Base-by-base conservation (phyloP, 371 early-diverging fungal genomes). In the Umbelopsis sp. region DNA sequence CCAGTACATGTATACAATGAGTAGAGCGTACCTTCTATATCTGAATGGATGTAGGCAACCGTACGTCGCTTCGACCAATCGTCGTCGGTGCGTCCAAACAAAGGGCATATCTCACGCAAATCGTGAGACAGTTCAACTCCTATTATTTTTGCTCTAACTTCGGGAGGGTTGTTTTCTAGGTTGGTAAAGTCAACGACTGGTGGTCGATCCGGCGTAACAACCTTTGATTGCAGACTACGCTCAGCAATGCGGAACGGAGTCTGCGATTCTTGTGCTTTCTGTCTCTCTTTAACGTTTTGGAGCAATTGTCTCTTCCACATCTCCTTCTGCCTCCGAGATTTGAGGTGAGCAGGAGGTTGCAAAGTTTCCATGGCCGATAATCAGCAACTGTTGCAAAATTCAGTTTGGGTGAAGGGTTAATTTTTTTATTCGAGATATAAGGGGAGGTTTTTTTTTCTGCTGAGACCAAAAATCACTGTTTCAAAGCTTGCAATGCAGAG, bases 201-300 rank as follows among this genome's bases (percentile, higher is more conserved):
- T 12, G 79, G 74, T 41, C 81, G 81, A 71, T 92, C 90, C 7
- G 86, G 84, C 51, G 80, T 83, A 16, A 82, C 78, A 25, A 80
- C 80, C 35, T 86, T 77, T 9, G 90, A 78, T 65, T 91, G 89
- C 78, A 87, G 93, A 53, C 78, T 76, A 24, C 93, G 87, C 69
- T 95, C 96, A 24, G 81, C 87, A 57, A 85, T 80, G 12, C 96
- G 91, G 76, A 95, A 94, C 4, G 93, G 87, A 8, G 93, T 88
- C 50, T 92, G 89, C 65, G 89, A 87, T 7, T 82, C 78, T 65
- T 84, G 81, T 0, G 76, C 66, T 25, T 73, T 72, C 41, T 73
- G 72, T 50, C 76, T 74, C 12, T 63, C 73, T 46, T 70, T 65
- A 45, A 76, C 74, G 5, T 52, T 68, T 48, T 77, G 70, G 45